These are phyloP conservation scores for Chaetomiaceae sp. DNA, from an alignment of 2,329 filamentous ascomycete species.

Conservation along the genomic window DNA sequence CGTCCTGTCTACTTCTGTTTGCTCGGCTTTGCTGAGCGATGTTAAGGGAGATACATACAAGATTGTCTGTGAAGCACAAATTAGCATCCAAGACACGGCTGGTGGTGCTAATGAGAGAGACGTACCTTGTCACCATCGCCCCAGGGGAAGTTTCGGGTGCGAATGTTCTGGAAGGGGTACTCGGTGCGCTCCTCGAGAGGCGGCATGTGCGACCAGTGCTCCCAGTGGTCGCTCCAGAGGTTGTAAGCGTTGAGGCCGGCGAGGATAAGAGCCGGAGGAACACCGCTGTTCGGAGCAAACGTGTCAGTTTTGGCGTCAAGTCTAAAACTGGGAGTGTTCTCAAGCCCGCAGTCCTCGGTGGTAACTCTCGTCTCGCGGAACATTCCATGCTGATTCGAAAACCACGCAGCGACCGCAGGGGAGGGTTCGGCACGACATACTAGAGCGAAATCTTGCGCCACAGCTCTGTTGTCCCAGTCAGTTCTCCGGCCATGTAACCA, in stretches of 20 bases:
- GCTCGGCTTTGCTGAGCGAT: not conserved
- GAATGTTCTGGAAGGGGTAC: conserved; percentile 97
- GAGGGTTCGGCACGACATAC: conserved; percentile 50
- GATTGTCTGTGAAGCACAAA: conserved; percentile 5
- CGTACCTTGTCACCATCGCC: conserved; percentile 88
- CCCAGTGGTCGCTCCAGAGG: conserved; percentile 95
- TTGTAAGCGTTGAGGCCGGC: conserved; percentile 77
- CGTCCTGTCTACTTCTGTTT: not conserved
- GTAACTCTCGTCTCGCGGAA: too few species aligned
- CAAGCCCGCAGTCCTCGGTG: too few species aligned
- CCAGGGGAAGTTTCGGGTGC: conserved; percentile 92
- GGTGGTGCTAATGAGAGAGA: not conserved
- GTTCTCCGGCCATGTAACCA: conserved; percentile 12
- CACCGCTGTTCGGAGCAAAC: conserved; percentile 52
- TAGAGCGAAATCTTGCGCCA: conserved; percentile 96
- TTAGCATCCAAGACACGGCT: not conserved
- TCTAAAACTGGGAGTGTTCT: too few species aligned
- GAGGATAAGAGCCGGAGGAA: conserved; percentile 65
- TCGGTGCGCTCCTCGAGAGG: conserved; percentile 86
- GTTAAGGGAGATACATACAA: conserved; percentile 14
- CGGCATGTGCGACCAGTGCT: conserved; percentile 81
- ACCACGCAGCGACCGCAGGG: conserved; percentile 16
- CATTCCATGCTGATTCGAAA: conserved; percentile 11
- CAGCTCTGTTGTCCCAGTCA: conserved; percentile 58
- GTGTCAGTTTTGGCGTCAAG: too few species aligned